Percentiles rank a stretch among this genome's conserved stretches.
Conservation (phyloP, 352 stramenopile genomes). For the Plasmopara viticola region DNA sequence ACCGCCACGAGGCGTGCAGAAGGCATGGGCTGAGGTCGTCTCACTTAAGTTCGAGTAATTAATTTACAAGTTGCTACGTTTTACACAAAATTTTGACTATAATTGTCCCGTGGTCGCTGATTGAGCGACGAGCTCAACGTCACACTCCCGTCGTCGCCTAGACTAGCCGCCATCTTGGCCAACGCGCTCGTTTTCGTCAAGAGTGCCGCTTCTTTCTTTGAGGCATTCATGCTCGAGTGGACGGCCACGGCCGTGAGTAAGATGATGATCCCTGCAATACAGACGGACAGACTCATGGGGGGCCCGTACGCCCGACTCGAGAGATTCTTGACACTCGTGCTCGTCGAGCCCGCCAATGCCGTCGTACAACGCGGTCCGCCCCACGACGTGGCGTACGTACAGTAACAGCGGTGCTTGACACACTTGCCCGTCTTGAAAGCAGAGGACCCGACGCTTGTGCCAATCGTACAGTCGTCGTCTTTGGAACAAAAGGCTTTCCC, state of each 20-base stretch:
- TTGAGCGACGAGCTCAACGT: conserved; percentile 9
- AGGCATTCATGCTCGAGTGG: conserved; percentile 23
- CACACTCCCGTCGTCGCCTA: conserved; percentile 13
- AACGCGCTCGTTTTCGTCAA: conserved; percentile 22
- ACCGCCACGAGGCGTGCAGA: conserved; percentile 58
- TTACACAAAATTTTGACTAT: conserved; percentile 62
- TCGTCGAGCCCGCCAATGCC: conserved; percentile 19
- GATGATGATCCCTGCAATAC: conserved; percentile 22
- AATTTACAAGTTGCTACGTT: background rate
- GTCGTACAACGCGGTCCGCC: conserved; percentile 55
- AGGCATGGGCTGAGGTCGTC: conserved; percentile 2
- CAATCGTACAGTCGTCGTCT: conserved; percentile 44
- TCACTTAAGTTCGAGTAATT: background rate
- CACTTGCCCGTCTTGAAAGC: conserved; percentile 39
- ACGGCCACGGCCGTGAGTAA: conserved; percentile 28
- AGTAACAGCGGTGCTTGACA: conserved; percentile 38
- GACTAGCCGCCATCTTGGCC: conserved; percentile 23
- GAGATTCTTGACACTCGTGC: conserved; percentile 17
- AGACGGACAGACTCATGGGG: conserved; percentile 39
- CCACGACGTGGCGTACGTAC: conserved; percentile 41
- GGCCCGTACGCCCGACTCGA: conserved; percentile 41
- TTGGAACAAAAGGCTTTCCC: conserved; percentile 34
- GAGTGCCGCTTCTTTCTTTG: conserved; percentile 22
- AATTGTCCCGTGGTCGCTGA: conserved; percentile 38
- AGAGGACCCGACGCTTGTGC: conserved; percentile 27